These are phyloP conservation scores for Oehlia diaphana DNA, from an alignment of 192 early-diverging fungal genomes.

Conservation along the genomic window DNA sequence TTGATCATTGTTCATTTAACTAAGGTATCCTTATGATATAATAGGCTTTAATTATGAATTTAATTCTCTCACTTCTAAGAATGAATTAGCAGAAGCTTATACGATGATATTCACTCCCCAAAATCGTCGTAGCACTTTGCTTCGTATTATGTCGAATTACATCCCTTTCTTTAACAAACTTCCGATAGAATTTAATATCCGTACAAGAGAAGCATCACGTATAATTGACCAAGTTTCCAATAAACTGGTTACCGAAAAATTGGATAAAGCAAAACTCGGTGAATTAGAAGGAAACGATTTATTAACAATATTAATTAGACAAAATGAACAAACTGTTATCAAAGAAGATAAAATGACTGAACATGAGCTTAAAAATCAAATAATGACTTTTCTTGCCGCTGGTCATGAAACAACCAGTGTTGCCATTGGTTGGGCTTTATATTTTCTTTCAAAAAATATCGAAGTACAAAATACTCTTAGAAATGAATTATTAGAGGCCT, in stretches of 20 bases:
- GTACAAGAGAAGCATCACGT: neutral
- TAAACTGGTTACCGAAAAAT: constrained; percentile 40
- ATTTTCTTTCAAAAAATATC: constrained; percentile 48
- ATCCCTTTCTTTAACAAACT: constrained; percentile 26
- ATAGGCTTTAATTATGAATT: constrained; percentile 52
- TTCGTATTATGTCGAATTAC: constrained; percentile 34
- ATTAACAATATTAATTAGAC: constrained; percentile 44
- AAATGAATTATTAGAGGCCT: constrained; percentile 45
- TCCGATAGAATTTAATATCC: constrained; percentile 32
- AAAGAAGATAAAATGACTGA: constrained; percentile 43
- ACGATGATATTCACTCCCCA: constrained; percentile 34
- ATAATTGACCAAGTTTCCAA: constrained; percentile 38
- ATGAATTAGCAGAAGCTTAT: constrained; percentile 50
- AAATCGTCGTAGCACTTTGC: constrained; percentile 21
- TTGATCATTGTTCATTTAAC: too few relatives aligned
- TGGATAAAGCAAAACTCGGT: constrained; percentile 25
- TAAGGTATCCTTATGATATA: neutral
- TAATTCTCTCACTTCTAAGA: constrained; percentile 39
- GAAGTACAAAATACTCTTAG: constrained; percentile 44
- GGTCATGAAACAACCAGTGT: constrained; percentile 62
- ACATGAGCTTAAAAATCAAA: constrained; percentile 46
- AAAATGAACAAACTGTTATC: constrained; percentile 43
- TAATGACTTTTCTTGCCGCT: constrained; percentile 58
- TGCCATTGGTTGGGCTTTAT: constrained; percentile 52
- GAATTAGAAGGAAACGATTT: constrained; percentile 41